These are phyloP conservation scores for Tricladium varicosporioides DNA, from an alignment of 2,329 filamentous ascomycete species.

Conservation along the genomic window DNA sequence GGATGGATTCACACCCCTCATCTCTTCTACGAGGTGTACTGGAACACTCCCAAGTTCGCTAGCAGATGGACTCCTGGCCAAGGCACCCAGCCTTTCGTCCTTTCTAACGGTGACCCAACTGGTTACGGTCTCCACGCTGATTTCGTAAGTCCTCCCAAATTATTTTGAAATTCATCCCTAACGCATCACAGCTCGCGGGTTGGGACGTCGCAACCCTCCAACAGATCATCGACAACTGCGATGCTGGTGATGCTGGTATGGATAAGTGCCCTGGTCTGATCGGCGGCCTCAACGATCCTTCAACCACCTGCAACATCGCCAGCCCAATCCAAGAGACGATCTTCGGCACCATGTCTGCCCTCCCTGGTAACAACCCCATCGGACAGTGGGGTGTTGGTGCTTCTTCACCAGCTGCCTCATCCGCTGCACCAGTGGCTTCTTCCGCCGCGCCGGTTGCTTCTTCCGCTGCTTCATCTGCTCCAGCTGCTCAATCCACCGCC, in stretches of 20 bases:
- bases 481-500: slow-evolving; percentile 4
- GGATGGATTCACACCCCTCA: slow-evolving; percentile 69
- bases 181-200: slow-evolving; percentile 66
- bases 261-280: slow-evolving; percentile 59
- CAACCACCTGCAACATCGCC: slow-evolving; percentile 48
- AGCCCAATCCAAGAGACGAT: slow-evolving; percentile 47
- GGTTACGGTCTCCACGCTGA: slow-evolving; percentile 77
- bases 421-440: slow-evolving; percentile 6
- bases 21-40: slow-evolving; percentile 86
- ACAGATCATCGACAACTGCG: slow-evolving; percentile 69
- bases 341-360: slow-evolving; percentile 41
- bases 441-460: slow-evolving; percentile 10
- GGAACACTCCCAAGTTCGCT: slow-evolving; percentile 66
- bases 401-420: not conserved
- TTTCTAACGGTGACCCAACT: slow-evolving; percentile 75
- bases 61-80: slow-evolving; percentile 60
- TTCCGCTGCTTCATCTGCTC: slow-evolving; percentile 1
- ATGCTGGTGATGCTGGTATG: slow-evolving; percentile 57
- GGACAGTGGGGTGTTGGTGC: slow-evolving; percentile 44
- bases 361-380: slow-evolving; percentile 57
- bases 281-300: slow-evolving; percentile 48
- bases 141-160: slow-evolving; percentile 45
- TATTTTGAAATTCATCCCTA: not conserved
- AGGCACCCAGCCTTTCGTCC: slow-evolving; percentile 67
- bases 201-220: slow-evolving; percentile 72